These are phyloP conservation scores for Diacronema lutheri DNA, from an alignment of 78 protist genomes.

Conservation along the genomic window DNA sequence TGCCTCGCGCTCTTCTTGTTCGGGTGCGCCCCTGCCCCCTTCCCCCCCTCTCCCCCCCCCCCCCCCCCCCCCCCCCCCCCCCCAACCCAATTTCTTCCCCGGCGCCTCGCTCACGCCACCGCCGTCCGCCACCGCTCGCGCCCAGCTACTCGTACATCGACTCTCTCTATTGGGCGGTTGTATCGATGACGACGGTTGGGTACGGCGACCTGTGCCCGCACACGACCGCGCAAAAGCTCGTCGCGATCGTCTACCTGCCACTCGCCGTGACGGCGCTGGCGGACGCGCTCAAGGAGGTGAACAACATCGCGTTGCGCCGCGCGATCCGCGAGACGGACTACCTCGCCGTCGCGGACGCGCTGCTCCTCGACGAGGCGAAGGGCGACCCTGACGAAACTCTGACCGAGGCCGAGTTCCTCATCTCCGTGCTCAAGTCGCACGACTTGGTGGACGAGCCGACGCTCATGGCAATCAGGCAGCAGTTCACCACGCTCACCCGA, in stretches of 20 bases:
- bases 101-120: no score
- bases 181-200: constrained; percentile 35
- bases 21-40: no score
- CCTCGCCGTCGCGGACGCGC: not conserved
- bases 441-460: not conserved
- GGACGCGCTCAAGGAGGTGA: not conserved
- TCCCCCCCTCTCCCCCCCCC: no score
- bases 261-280: not conserved
- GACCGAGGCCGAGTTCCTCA: not conserved
- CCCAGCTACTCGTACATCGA: not conserved
- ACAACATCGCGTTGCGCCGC: not conserved
- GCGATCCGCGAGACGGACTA: not conserved
- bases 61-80: no score
- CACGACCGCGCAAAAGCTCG: not conserved
- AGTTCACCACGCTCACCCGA: no score
- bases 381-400: not conserved
- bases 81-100: no score
- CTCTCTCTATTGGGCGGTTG: not conserved
- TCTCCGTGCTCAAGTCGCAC: not conserved
- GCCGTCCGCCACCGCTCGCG: no score
- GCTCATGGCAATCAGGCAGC: no score
- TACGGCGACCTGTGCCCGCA: constrained; percentile 14
- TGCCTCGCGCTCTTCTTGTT: not conserved
- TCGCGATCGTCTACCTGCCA: not conserved
- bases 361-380: not conserved